These are phyloP conservation scores for Syncephalastrum contaminatum DNA, from an alignment of 371 early-diverging fungal species.

Conservation along the genomic window DNA sequence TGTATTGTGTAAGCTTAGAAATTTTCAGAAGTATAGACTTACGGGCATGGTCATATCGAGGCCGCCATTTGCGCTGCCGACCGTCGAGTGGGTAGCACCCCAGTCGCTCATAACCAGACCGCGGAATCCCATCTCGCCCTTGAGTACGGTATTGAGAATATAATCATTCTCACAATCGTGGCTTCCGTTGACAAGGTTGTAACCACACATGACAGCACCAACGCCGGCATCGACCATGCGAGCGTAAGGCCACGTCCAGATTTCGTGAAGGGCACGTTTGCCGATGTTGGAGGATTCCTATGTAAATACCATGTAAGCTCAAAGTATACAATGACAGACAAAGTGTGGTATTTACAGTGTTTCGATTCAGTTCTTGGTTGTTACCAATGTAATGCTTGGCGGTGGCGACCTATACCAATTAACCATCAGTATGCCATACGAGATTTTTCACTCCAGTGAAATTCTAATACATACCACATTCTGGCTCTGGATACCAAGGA, in stretches of 20 bases:
- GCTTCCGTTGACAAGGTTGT: conserved; percentile 40
- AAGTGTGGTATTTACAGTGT: conserved; percentile 8
- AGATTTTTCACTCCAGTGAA: background rate
- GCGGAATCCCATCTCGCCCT: conserved; percentile 37
- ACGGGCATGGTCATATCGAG: conserved; percentile 57
- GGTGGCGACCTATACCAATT: conserved; percentile 37
- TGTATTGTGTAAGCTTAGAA: background rate
- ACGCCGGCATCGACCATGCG: conserved; percentile 48
- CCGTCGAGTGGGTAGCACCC: conserved; percentile 23
- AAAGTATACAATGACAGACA: conserved; percentile 6
- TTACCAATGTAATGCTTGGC: conserved; percentile 56
- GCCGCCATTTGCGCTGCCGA: conserved; percentile 32
- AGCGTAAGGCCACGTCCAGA: conserved; percentile 54
- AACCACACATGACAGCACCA: conserved; percentile 50
- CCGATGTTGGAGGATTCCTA: conserved; percentile 40
- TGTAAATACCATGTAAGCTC: background rate
- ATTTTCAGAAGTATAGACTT: background rate
- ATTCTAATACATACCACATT: conserved; percentile 32
- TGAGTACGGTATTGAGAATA: conserved; percentile 35
- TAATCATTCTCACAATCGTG: conserved; percentile 41
- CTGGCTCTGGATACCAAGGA: conserved; percentile 37
- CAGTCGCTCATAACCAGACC: conserved; percentile 29
- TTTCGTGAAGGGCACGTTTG: conserved; percentile 52
- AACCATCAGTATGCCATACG: background rate
- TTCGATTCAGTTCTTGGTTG: conserved; percentile 47